A percentile compares a stretch with the other conserved stretches of the same genome.
Conservation (phyloP, 148 eudicot genomes). For the Mesembryanthemum crystallinum region DNA sequence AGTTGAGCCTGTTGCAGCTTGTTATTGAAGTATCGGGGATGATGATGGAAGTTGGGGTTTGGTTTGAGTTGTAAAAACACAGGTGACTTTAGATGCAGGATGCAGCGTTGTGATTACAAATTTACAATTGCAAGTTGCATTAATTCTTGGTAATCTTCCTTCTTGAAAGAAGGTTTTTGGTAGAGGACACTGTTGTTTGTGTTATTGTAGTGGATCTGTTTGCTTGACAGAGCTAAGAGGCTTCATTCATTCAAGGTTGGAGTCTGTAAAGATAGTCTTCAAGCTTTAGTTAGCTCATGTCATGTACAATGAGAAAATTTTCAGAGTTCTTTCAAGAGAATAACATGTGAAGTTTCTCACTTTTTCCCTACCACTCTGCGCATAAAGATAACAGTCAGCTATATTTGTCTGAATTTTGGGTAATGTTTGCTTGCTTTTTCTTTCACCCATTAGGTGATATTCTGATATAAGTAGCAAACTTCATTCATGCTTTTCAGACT, state of each 20-base stretch:
- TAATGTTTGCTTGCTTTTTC: background rate
- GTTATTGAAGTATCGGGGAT: constrained; percentile 5
- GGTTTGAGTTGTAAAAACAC: constrained; percentile 6
- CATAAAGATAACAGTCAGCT: background rate
- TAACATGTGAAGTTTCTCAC: constrained; percentile 14
- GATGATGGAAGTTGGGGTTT: constrained; percentile 2
- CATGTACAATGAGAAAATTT: constrained; percentile 11
- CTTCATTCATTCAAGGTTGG: background rate
- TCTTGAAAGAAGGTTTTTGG: background rate
- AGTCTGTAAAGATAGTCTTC: constrained; percentile 7
- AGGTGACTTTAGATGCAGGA: constrained; percentile 7
- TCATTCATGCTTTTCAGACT: background rate
- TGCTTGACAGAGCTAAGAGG: background rate
- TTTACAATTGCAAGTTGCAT: constrained; percentile 7
- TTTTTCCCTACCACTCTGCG: background rate
- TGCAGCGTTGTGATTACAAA: constrained; percentile 3
- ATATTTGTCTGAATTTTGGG: background rate
- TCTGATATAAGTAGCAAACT: background rate
- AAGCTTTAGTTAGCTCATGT: constrained; percentile 10
- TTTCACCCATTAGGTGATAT: background rate
- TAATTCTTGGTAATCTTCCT: background rate
- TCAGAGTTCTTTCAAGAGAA: constrained; percentile 6
- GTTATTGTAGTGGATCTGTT: constrained; percentile 4
- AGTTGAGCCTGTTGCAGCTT: background rate
- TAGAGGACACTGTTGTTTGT: background rate